phyloP scores from a whole-genome alignment of 2,329 filamentous ascomycete genomes.

The Calonectria leucothoes region DNA sequence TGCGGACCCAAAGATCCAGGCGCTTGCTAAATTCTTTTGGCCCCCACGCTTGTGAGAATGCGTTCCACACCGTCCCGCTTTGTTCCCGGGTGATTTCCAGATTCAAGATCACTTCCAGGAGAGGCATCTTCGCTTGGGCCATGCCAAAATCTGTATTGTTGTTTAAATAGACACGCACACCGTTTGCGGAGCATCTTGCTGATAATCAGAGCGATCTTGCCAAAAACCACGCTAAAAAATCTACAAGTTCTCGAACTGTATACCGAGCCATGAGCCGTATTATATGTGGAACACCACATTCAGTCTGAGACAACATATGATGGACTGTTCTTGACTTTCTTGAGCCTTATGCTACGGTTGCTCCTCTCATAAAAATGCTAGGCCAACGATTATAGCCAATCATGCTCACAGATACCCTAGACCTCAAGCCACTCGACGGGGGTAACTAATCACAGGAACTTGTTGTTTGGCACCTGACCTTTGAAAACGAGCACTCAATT shows the following conservation, averaged over 20 bases:
- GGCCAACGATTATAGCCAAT: background rate
- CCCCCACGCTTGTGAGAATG: background rate
- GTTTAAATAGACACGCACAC: no score
- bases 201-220: no score
- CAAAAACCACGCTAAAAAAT: no score
- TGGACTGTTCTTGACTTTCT: background rate
- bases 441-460: no score
- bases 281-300: background rate
- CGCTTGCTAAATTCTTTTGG: background rate
- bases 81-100: background rate
- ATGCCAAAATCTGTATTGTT: background rate
- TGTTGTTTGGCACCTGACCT: no score
- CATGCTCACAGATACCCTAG: background rate
- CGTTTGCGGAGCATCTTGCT: no score
- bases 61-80: background rate
- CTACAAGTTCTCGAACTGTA: no score
- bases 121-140: background rate
- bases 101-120: background rate
- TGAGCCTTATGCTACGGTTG: no score
- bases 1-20: background rate
- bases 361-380: background rate
- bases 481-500: no score
- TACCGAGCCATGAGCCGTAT: no score
- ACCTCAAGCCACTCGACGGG: background rate
- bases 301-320: background rate